Conservation (phyloP, 768 basidiomycete genomes). For the Boletus rubroflammeus region DNA sequence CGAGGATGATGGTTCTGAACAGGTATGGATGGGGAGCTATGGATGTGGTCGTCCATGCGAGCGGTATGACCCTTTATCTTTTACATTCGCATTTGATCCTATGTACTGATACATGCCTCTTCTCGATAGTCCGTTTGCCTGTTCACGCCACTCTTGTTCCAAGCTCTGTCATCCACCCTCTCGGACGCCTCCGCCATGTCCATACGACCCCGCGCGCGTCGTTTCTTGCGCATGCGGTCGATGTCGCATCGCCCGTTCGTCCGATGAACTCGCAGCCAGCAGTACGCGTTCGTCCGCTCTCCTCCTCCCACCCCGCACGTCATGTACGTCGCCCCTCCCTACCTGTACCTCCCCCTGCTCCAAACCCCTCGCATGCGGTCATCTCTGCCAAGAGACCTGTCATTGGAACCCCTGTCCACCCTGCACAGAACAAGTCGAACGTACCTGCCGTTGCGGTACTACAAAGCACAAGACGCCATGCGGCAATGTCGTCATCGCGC, state of each 20-base stretch:
- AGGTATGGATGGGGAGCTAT: constrained; percentile 62
- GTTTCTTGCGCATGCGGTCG: constrained; percentile 83
- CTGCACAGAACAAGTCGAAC: constrained; percentile 62
- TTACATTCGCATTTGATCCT: not conserved
- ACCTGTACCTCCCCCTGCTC: constrained; percentile 71
- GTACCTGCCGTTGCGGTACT: constrained; percentile 85
- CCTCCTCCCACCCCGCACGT: constrained; percentile 39
- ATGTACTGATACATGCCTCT: not conserved
- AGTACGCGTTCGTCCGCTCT: not conserved
- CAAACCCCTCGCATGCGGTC: constrained; percentile 67
- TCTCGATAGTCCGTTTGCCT: constrained; percentile 57
- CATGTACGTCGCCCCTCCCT: constrained; percentile 76
- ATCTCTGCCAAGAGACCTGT: constrained; percentile 66
- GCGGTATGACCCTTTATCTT: constrained; percentile 36
- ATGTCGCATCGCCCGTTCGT: constrained; percentile 38
- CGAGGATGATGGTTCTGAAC: constrained; percentile 34
- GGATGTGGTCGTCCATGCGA: constrained; percentile 60
- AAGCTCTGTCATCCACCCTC: constrained; percentile 78
- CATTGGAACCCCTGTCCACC: constrained; percentile 81
- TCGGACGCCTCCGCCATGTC: constrained; percentile 55
- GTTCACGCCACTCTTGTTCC: constrained; percentile 70
- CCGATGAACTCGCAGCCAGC: constrained; percentile 14
- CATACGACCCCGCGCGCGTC: constrained; percentile 64
- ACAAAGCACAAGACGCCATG: constrained; percentile 56
- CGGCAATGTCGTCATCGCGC: constrained; percentile 18